phyloP scores from a whole-genome alignment of 495 filamentous ascomycete genomes.

The Zalerion maritima region DNA sequence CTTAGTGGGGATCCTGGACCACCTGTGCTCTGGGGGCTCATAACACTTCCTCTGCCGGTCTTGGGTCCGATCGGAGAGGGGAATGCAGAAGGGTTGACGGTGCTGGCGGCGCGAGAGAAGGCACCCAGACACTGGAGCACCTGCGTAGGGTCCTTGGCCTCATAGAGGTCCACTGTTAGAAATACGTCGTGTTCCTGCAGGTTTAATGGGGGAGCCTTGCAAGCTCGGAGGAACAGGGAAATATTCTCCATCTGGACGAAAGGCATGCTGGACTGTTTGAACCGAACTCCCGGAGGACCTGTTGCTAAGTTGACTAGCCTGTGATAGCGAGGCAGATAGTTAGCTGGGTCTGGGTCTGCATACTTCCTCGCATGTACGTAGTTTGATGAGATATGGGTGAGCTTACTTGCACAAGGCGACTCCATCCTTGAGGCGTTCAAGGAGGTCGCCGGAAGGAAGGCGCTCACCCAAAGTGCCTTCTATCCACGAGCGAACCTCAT shows the following conservation, averaged over 20 bases:
- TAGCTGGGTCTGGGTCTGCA: conserved; percentile 1
- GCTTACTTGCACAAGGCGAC: conserved; percentile 80
- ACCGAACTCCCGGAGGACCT: conserved; percentile 57
- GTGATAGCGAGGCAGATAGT: conserved; percentile 11
- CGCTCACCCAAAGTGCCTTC: conserved; percentile 63
- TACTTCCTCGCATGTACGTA: background rate
- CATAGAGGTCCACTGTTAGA: conserved; percentile 93
- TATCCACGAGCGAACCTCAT: conserved; percentile 78
- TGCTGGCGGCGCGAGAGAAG: conserved; percentile 77
- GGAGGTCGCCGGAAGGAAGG: conserved; percentile 57
- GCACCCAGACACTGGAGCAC: conserved; percentile 86
- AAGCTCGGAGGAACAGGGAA: conserved; percentile 83
- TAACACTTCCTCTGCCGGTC: conserved; percentile 38
- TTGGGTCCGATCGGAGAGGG: conserved; percentile 55
- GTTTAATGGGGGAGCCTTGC: conserved; percentile 67
- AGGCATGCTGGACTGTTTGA: conserved; percentile 78
- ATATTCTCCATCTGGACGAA: conserved; percentile 99
- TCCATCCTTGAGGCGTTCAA: conserved; percentile 80
- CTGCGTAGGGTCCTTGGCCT: conserved; percentile 91
- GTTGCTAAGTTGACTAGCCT: conserved; percentile 77
- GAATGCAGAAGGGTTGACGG: conserved; percentile 59
- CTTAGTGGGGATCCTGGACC: conserved; percentile 36
- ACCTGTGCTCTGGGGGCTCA: conserved; percentile 62
- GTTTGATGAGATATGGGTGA: background rate
- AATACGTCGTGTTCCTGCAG: conserved; percentile 91